Conservation (phyloP, 2,329 filamentous ascomycete genomes). For the Colletotrichum somersetense region DNA sequence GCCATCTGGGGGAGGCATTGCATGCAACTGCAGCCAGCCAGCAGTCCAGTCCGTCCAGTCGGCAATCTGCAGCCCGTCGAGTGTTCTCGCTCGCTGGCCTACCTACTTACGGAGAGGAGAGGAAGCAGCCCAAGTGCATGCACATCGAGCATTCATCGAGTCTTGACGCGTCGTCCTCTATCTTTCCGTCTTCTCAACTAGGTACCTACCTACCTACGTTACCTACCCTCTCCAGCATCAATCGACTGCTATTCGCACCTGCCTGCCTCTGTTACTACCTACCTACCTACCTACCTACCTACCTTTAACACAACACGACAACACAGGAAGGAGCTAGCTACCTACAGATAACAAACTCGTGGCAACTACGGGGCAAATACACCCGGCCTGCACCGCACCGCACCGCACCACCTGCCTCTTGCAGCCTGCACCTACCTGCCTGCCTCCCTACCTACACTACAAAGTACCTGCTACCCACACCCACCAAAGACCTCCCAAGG, state of each 20-base stretch:
- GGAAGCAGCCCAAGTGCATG: background rate
- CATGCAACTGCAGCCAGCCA: background rate
- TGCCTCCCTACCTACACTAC: background rate
- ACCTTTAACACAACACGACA: no score
- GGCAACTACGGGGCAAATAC: constrained; percentile 1
- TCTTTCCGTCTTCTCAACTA: background rate
- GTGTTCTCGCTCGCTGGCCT: background rate
- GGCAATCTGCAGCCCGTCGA: background rate
- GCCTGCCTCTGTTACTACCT: background rate
- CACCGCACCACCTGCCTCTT: background rate
- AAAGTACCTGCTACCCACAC: constrained; percentile 16
- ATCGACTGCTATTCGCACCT: background rate
- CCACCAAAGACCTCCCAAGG: background rate
- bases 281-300: no score
- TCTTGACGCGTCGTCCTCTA: constrained; percentile 8
- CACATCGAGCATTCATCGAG: background rate
- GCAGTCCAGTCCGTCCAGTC: background rate
- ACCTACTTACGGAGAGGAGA: background rate
- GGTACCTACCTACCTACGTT: no score
- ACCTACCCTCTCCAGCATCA: background rate
- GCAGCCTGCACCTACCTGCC: background rate
- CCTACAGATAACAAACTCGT: background rate
- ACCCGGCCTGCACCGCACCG: background rate
- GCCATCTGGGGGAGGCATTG: constrained; percentile 4
- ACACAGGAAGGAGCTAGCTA: background rate